Evolutionary conservation across 2,329 filamentous ascomycete genomes (phyloP).

Genomic region (Teratosphaeria zuluensis): DNA sequence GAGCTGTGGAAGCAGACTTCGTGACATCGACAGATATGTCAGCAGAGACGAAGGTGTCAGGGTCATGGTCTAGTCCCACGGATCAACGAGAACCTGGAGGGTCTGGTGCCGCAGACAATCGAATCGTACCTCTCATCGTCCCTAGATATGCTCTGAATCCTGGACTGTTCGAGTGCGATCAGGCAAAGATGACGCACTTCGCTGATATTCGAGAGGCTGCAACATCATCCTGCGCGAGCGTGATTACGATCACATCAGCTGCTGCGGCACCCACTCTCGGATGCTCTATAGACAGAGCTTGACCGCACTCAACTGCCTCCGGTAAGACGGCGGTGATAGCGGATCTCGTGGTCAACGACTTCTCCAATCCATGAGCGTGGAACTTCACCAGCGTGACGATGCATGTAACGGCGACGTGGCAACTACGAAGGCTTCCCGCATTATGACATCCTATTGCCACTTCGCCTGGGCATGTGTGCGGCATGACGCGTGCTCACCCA

Average conservation of each 20-base stretch:
- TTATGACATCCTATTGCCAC: not conserved
- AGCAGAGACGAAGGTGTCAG: constrained; percentile 7
- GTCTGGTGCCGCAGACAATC: constrained; percentile 4
- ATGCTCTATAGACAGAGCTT: not conserved
- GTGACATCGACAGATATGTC: constrained; percentile 7
- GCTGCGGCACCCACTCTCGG: not conserved
- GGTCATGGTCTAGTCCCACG: constrained; percentile 14
- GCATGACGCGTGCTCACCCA: not conserved
- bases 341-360: too few relatives aligned
- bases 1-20: constrained; percentile 10
- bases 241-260: not conserved
- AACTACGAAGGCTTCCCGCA: not conserved
- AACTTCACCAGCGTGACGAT: not conserved
- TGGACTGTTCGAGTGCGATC: constrained; percentile 10
- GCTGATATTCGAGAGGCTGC: not conserved
- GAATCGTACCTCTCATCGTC: constrained; percentile 6
- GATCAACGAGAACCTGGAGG: constrained; percentile 5
- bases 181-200: constrained; percentile 5
- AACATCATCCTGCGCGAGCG: not conserved
- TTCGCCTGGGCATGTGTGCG: not conserved
- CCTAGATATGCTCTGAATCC: constrained; percentile 11
- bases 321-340: too few relatives aligned
- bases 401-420: not conserved
- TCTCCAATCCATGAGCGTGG: too few relatives aligned
- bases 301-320: not conserved